phyloP scores from a whole-genome alignment of 208 protist species.

The Kentomonas sorsogonicus region DNA sequence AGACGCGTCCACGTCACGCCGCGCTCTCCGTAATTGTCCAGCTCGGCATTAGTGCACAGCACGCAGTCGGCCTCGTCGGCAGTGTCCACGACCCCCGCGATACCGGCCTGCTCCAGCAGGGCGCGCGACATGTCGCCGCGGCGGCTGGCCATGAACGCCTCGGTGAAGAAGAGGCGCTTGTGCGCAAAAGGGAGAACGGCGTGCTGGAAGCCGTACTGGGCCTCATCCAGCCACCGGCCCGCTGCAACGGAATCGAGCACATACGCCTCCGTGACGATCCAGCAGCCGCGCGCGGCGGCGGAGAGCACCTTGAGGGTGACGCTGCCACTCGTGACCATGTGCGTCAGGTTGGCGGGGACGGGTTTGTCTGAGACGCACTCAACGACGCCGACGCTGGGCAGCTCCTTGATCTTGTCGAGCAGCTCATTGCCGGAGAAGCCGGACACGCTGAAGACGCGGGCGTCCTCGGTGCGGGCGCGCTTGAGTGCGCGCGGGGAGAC shows the following conservation, averaged over 20 bases:
- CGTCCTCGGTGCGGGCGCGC: slow-evolving; percentile 65
- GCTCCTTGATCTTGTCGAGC: slow-evolving; percentile 45
- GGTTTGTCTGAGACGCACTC: slow-evolving; percentile 79
- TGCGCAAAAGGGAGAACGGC: slow-evolving; percentile 59
- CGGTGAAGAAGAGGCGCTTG: slow-evolving; percentile 56
- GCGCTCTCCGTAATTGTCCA: slow-evolving; percentile 14
- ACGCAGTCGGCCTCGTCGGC: slow-evolving; percentile 49
- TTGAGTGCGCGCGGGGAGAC: too few relatives aligned
- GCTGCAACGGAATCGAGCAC: slow-evolving; percentile 53
- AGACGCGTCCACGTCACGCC: slow-evolving; percentile 78
- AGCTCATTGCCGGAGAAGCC: slow-evolving; percentile 75
- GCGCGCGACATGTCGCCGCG: slow-evolving; percentile 67
- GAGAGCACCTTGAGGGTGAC: slow-evolving; percentile 85
- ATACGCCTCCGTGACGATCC: slow-evolving; percentile 78
- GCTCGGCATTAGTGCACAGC: slow-evolving; percentile 71
- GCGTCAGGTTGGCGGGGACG: slow-evolving; percentile 78
- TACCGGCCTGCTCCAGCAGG: slow-evolving; percentile 67
- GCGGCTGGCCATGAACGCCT: slow-evolving; percentile 55
- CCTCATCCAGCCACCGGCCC: slow-evolving; percentile 55
- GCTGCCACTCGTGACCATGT: slow-evolving; percentile 82
- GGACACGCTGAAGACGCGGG: slow-evolving; percentile 77
- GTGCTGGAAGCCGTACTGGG: slow-evolving; percentile 82
- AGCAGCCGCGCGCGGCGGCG: slow-evolving; percentile 80
- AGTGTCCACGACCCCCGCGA: slow-evolving; percentile 33
- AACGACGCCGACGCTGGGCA: slow-evolving; percentile 74